Evolutionary conservation across 2,329 filamentous ascomycete species (phyloP).

Genomic region (Aureobasidium sp.): DNA sequence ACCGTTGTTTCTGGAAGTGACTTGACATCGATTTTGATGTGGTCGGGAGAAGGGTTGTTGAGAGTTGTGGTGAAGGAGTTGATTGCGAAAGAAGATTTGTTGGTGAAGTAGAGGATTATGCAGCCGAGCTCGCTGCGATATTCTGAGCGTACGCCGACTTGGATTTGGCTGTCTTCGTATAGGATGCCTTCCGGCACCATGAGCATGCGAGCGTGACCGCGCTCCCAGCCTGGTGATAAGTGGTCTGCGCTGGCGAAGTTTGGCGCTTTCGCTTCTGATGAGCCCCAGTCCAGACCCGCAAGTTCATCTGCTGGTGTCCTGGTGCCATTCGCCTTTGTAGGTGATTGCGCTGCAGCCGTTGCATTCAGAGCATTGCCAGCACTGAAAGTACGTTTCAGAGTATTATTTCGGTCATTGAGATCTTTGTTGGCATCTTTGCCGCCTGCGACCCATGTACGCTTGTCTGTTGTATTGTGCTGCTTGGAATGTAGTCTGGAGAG

Average conservation of each 20-base stretch:
- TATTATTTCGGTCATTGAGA: slow-evolving; percentile 69
- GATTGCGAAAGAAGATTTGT: slow-evolving; percentile 73
- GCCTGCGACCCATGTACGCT: slow-evolving; percentile 95
- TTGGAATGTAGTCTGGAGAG: slow-evolving; percentile 91
- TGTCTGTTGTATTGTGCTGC: slow-evolving; percentile 78
- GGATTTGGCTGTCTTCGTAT: slow-evolving; percentile 91
- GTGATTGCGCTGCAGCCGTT: slow-evolving; percentile 40
- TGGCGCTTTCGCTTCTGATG: slow-evolving; percentile 53
- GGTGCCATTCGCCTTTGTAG: slow-evolving; percentile 28
- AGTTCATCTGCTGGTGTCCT: slow-evolving; percentile 52
- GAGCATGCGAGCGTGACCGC: slow-evolving; percentile 76
- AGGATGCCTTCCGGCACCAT: slow-evolving; percentile 77
- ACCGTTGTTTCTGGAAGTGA: slow-evolving; percentile 79
- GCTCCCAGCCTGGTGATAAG: slow-evolving; percentile 89
- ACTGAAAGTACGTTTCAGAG: slow-evolving; percentile 81
- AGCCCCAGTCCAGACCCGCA: slow-evolving; percentile 71
- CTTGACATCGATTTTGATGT: slow-evolving; percentile 79
- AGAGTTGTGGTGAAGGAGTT: slow-evolving; percentile 94
- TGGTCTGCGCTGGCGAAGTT: slow-evolving; percentile 91
- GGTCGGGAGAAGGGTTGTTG: slow-evolving; percentile 60
- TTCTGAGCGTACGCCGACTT: slow-evolving; percentile 85
- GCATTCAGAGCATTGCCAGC: slow-evolving; percentile 26
- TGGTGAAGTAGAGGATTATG: slow-evolving; percentile 90
- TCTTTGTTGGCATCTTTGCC: slow-evolving; percentile 90
- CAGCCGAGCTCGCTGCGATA: slow-evolving; percentile 95